Conservation (phyloP, 108 stramenopile genomes). For the Asterionellopsis glacialis region DNA sequence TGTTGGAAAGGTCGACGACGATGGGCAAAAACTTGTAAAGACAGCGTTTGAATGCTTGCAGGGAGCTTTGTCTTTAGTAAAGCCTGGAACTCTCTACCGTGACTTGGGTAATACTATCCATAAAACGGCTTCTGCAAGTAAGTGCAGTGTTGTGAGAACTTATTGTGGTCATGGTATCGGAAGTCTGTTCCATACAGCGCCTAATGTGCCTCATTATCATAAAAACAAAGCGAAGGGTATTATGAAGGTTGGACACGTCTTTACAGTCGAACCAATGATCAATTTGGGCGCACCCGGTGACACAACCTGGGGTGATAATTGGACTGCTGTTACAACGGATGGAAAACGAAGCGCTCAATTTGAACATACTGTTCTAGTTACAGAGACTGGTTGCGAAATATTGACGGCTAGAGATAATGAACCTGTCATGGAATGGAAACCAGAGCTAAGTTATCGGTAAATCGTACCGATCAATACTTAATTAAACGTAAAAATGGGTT, state of each 20-base stretch:
- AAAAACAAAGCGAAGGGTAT: conserved; percentile 92
- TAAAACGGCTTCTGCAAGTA: conserved; percentile 47
- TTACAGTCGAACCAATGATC: conserved; percentile 99
- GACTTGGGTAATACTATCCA: conserved; percentile 92
- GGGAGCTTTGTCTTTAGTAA: conserved; percentile 66
- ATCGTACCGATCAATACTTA: background rate
- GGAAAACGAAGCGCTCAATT: conserved; percentile 88
- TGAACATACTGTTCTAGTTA: conserved; percentile 95
- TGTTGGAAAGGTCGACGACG: conserved; percentile 90
- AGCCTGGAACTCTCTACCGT: conserved; percentile 83
- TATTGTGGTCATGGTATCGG: conserved; percentile 99
- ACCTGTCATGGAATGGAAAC: conserved; percentile 87
- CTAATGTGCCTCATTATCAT: conserved; percentile 95
- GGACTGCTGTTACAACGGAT: conserved; percentile 93
- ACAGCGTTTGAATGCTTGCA: conserved; percentile 80
- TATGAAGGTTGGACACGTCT: conserved; percentile 95
- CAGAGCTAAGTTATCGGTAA: conserved; percentile 53
- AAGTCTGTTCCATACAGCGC: conserved; percentile 79
- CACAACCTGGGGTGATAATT: conserved; percentile 94
- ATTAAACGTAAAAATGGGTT: too few relatives aligned
- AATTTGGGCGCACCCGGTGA: conserved; percentile 77
- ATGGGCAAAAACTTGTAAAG: conserved; percentile 64
- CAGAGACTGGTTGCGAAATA: conserved; percentile 92
- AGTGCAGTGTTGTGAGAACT: conserved; percentile 80
- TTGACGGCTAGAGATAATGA: conserved; percentile 89